Base-by-base conservation (phyloP, 2,329 filamentous ascomycete species). In the Trichoderma semiorbis region DNA sequence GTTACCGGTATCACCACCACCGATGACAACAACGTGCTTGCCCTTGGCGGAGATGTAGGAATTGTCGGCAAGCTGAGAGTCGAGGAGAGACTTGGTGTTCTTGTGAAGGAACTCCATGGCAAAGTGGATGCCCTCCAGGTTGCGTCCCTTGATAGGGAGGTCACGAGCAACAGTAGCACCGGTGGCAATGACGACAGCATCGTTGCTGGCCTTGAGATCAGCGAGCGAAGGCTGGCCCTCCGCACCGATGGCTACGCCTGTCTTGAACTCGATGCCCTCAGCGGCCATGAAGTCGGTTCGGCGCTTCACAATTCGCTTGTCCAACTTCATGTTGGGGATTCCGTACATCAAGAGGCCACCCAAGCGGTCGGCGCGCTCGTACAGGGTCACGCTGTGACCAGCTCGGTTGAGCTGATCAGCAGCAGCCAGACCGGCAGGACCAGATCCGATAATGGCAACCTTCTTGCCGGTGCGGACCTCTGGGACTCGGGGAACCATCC, bases 291-390 rank as follows among this genome's bases (percentile, higher is more conserved):
- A 94, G 83, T 98, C 93, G 63, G 96, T 94, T 81, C 95, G 93
- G 67, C 95, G 93, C 87, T 98, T 95, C 73, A 98, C 95, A 74
- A 98, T 91, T 80, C 94, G 94, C 88, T 98, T 98, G 85, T 98
- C 95, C 55, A 98, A 92, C 87, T 98, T 98, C 95, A 98, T 98
- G 87, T 98, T 98, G 76, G 95, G 95, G 76, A 98, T 98, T 76
- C 95, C 95, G 80, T 98, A 98, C 95, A 98, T 98, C 78, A 98
- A 89, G 70, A 98, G 87, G 82, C 95, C 95, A 83, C 95, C 95
- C 72, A 92, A 85, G 75, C 95, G 93, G 80, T 98, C 95, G 73
- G 94, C 90, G 75, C 95, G 93, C 87, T 98, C 95, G 79, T 96
- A 98, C 21, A 98, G 90, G 14, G 94, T 97, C 69, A 98, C 94